Percentiles rank a stretch among this genome's conserved stretches.
These are phyloP conservation scores for Ophiocordyceps sinensis DNA, from an alignment of 2,329 filamentous ascomycete genomes.

Conservation along the genomic window DNA sequence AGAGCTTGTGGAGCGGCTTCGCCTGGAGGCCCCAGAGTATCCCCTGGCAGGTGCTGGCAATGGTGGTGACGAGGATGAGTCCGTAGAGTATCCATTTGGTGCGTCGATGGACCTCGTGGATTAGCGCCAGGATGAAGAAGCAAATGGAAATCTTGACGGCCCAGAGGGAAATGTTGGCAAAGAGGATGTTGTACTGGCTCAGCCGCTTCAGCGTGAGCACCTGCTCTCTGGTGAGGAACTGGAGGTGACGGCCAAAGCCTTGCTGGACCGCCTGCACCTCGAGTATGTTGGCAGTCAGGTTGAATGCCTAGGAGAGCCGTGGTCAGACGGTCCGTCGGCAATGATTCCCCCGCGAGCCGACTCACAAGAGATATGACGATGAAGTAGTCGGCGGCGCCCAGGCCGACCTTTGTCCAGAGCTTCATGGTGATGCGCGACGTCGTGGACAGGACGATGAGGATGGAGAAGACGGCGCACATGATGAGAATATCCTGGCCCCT, in stretches of 20 bases:
- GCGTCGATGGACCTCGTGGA: not conserved
- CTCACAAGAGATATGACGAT: no score
- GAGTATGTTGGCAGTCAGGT: not conserved
- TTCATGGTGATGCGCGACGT: not conserved
- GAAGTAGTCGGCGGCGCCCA: not conserved
- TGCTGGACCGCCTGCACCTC: not conserved
- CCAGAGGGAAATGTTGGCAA: not conserved
- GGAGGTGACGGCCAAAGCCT: not conserved
- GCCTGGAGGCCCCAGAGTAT: not conserved
- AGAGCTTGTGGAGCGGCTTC: not conserved
- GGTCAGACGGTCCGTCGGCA: no score
- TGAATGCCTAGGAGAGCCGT: not conserved
- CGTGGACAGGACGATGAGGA: not conserved
- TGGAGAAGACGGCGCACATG: not conserved
- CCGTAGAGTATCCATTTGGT: not conserved
- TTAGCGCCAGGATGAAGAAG: not conserved
- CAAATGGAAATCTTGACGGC: not conserved
- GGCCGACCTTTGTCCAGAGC: not conserved
- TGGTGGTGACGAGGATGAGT: not conserved
- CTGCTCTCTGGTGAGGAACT: not conserved
- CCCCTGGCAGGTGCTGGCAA: not conserved
- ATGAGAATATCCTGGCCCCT: not conserved
- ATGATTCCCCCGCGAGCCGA: no score
- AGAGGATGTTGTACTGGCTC: not conserved
- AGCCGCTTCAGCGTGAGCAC: not conserved